Base-by-base conservation (phyloP, 441 rosid genomes). In the Populus hybrid region DNA sequence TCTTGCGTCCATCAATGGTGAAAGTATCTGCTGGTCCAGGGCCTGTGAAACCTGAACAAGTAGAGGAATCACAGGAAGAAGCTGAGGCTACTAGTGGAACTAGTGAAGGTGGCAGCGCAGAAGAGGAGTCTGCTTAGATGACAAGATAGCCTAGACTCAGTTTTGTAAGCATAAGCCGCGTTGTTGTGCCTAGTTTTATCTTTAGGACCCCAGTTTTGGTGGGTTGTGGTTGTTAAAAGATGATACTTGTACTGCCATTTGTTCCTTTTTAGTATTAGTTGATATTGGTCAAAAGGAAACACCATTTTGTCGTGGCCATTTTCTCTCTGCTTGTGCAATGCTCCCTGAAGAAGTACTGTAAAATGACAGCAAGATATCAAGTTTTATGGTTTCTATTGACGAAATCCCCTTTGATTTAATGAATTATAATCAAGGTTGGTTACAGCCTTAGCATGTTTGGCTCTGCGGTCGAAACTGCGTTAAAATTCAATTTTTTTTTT, bases 11-110 rank as follows among this genome's bases (percentile, higher is more conserved):
- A 26, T 88, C 99, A 26, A 93, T 93, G 99, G 99, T 93, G 81
- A 92, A 95, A 82, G 99, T 95, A 30, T 95, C 99, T 1, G 93
- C 99, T n/a, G 98, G 99, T 80, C 97, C 99, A 3, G 98, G 98
- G 68, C 98, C 94, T 64, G 90, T 84, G 61, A 91, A 89, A 84
- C 74, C 88, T 0, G 78, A 80, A 71, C 78, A 76, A 75, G 83
- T 73, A 70, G 85, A 72, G 57, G 57, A 46, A 61, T 84, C 86
- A 73, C 38, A 81, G n/a, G 88, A 70, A 78, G 86, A 79, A 74
- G 85, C 72, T n/a, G 88, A 70, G 28, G 76, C 40, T 10, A 80
- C 57, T 42, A 77, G 61, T 59, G 94, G 81, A 79, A 71, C 83
- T 11, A 65, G 81, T 23, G 86, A 81, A 70, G 76, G 66, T 24